phyloP scores from a whole-genome alignment of 129 eudicot genomes.

The Sambucus nigra region DNA sequence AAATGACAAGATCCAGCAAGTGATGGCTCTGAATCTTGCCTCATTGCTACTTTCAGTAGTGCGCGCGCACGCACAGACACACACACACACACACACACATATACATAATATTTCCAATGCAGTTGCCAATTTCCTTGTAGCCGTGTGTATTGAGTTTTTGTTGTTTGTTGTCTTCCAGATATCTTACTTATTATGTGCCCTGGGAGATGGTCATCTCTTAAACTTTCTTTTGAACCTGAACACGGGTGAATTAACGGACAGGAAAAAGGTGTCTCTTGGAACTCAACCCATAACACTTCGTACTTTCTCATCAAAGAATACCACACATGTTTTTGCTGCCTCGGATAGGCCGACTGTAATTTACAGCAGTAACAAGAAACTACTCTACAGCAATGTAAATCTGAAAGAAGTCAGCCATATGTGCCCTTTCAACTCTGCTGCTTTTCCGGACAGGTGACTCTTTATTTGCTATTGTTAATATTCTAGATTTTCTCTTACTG shows the following conservation, averaged over 20 bases:
- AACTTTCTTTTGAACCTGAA: conserved; percentile 65
- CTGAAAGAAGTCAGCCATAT: conserved; percentile 94
- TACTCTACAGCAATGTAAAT: conserved; percentile 93
- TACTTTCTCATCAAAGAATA: conserved; percentile 77
- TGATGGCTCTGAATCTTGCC: no score
- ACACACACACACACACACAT: no score
- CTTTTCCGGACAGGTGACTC: conserved; percentile 86
- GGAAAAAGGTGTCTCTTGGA: conserved; percentile 93
- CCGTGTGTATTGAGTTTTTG: conserved; percentile 1
- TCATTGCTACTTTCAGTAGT: no score
- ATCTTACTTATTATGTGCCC: conserved; percentile 89
- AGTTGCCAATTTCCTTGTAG: not conserved
- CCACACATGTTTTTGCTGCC: conserved; percentile 95
- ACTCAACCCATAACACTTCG: conserved; percentile 78
- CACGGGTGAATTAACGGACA: conserved; percentile 62
- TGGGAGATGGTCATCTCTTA: conserved; percentile 96
- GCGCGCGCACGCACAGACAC: no score
- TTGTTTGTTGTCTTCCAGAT: conserved; percentile 36
- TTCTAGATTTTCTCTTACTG: no score
- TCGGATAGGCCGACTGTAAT: conserved; percentile 89
- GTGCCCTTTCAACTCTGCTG: conserved; percentile 97
- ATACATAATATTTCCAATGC: not conserved
- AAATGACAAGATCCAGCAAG: no score
- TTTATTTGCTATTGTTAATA: not conserved
- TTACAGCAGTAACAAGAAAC: conserved; percentile 88